phyloP scores from a whole-genome alignment of 176 grass and related monocot species.

The Oryza coarctata region DNA sequence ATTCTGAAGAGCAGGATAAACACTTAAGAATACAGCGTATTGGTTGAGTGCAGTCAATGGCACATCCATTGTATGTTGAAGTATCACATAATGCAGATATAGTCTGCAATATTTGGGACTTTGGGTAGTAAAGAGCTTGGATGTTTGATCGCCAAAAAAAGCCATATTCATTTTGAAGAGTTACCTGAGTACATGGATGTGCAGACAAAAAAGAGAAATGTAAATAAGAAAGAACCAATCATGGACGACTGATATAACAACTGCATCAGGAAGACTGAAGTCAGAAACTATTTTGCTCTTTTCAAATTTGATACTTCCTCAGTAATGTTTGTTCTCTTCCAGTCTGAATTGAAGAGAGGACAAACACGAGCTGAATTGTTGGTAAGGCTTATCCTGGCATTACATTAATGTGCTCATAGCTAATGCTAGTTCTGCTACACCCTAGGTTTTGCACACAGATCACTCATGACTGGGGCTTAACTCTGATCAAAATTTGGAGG shows the following conservation, averaged over 20 bases:
- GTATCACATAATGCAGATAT: background rate
- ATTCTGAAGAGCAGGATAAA: background rate
- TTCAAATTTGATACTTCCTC: background rate
- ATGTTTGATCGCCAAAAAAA: conserved; percentile 3
- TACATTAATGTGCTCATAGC: conserved; percentile 25
- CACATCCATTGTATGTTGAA: background rate
- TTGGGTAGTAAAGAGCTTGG: background rate
- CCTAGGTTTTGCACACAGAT: conserved; percentile 29
- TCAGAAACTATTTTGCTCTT: background rate
- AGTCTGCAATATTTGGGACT: conserved; percentile 3
- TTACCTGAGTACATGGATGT: background rate
- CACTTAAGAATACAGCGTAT: conserved; percentile 15
- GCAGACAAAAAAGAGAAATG: background rate
- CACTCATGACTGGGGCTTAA: background rate
- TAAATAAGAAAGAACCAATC: background rate
- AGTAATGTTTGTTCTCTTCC: background rate
- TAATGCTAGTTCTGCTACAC: background rate
- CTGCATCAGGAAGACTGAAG: conserved; percentile 16
- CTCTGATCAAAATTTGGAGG: conserved; percentile 34
- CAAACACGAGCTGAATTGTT: conserved; percentile 27
- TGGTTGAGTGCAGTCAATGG: background rate
- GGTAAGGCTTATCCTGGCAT: conserved; percentile 9
- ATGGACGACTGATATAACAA: background rate
- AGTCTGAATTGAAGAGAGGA: conserved; percentile 23
- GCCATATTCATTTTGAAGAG: conserved; percentile 16